Conservation (phyloP, 164 flowering plant genomes). For the Paratinospora sagittata region DNA sequence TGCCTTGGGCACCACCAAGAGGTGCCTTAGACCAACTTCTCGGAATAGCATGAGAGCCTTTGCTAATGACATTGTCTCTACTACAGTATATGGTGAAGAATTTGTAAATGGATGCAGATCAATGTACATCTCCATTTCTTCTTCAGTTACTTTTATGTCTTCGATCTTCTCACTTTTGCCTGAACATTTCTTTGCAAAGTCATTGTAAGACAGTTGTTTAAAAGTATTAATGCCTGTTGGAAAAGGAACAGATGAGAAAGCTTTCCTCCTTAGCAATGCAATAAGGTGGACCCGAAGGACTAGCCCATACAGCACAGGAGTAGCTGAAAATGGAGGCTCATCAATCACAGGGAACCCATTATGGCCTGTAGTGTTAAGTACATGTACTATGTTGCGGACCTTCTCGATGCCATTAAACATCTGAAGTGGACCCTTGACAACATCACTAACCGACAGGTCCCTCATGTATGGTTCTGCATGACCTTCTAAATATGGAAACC, state of each 20-base stretch:
- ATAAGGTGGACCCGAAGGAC: constrained; percentile 73
- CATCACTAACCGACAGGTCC: constrained; percentile 68
- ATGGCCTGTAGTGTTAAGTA: constrained; percentile 59
- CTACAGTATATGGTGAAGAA: constrained; percentile 83
- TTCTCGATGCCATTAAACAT: constrained; percentile 68
- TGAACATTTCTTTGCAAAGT: constrained; percentile 79
- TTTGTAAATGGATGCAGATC: constrained; percentile 87
- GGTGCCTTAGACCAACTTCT: constrained; percentile 79
- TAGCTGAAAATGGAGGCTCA: constrained; percentile 47
- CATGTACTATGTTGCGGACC: constrained; percentile 64
- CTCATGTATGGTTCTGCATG: constrained; percentile 95
- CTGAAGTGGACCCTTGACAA: constrained; percentile 72
- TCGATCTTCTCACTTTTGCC: constrained; percentile 48
- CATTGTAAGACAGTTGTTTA: constrained; percentile 40
- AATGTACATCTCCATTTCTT: constrained; percentile 86
- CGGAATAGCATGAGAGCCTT: constrained; percentile 82
- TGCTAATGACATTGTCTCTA: constrained; percentile 89
- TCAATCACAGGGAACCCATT: constrained; percentile 90
- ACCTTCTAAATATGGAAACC: constrained; percentile 71
- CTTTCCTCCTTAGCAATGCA: constrained; percentile 56
- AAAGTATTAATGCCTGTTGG: constrained; percentile 27
- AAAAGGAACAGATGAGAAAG: constrained; percentile 35
- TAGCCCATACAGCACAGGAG: constrained; percentile 59
- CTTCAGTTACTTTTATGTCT: constrained; percentile 55
- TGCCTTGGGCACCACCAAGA: constrained; percentile 72